These are phyloP conservation scores for Trichoderma sp. DNA, from an alignment of 2,329 filamentous ascomycete genomes.

Conservation along the genomic window DNA sequence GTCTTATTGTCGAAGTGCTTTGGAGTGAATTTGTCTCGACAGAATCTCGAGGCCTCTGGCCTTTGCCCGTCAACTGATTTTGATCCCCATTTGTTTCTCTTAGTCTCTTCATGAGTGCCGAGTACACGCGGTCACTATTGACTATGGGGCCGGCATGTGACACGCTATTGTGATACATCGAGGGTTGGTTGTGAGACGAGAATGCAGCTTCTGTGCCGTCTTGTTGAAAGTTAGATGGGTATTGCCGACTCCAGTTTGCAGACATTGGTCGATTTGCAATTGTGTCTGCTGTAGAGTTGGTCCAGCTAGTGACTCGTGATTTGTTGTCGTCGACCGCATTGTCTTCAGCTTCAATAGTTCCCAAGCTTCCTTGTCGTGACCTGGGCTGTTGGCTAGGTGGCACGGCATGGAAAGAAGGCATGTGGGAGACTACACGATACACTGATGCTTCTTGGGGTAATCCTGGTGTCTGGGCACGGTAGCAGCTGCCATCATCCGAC, in stretches of 20 bases:
- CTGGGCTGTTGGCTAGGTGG: slow-evolving; percentile 46
- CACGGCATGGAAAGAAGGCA: slow-evolving; percentile 51
- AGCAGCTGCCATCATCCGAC: slow-evolving; percentile 32
- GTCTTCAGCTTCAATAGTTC: slow-evolving; percentile 45
- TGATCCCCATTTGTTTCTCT: slow-evolving; percentile 37
- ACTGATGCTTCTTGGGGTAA: slow-evolving; percentile 43
- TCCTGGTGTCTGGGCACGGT: slow-evolving; percentile 32
- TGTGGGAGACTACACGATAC: slow-evolving; percentile 46
- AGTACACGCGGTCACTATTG: slow-evolving; percentile 60
- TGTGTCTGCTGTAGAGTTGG: slow-evolving; percentile 59
- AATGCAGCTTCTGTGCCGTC: slow-evolving; percentile 43
- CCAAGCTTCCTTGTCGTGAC: slow-evolving; percentile 56
- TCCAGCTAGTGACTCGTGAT: slow-evolving; percentile 73
- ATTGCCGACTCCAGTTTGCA: slow-evolving; percentile 51
- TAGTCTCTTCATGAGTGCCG: slow-evolving; percentile 60
- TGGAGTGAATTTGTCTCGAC: neutral
- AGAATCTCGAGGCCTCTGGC: neutral
- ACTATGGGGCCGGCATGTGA: slow-evolving; percentile 33
- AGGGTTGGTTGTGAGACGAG: neutral
- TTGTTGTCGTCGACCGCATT: slow-evolving; percentile 47
- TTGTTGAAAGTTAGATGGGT: slow-evolving; percentile 67
- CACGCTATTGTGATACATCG: neutral
- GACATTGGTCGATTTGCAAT: slow-evolving; percentile 43
- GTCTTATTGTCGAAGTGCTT: neutral
- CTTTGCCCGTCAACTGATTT: neutral